Evolutionary conservation across 1,284 basidiomycete genomes (phyloP).

Genomic region (Dichomitus squalens): DNA sequence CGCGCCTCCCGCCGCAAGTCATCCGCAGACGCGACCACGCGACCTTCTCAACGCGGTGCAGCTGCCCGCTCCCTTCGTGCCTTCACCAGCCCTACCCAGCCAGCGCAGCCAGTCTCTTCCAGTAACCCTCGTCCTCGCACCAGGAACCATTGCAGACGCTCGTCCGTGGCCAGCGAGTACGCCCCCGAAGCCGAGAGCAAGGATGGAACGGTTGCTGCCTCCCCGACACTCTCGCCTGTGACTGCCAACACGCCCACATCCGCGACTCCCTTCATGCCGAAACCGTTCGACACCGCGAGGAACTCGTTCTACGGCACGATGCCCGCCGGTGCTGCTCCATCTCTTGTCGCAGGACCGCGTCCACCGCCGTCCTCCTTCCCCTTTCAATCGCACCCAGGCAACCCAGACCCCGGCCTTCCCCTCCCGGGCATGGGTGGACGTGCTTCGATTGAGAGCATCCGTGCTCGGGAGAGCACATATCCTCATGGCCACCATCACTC

Average conservation of each 20-base stretch:
- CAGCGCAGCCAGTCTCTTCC: conserved; percentile 5
- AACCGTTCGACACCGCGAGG: conserved; percentile 31
- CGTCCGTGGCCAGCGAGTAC: conserved; percentile 26
- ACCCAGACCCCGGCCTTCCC: conserved; percentile 53
- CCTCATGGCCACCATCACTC: conserved; percentile 3
- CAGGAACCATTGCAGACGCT: conserved; percentile 29
- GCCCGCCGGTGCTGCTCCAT: conserved; percentile 13
- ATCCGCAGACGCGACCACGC: conserved; percentile 4
- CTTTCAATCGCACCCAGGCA: conserved; percentile 61
- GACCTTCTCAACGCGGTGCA: background rate
- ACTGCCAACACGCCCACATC: conserved; percentile 7
- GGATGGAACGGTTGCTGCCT: too few relatives aligned
- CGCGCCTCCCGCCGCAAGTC: conserved; percentile 19
- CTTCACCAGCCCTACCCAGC: background rate
- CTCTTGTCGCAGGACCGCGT: conserved; percentile 8
- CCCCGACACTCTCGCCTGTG: background rate
- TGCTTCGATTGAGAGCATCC: conserved; percentile 39
- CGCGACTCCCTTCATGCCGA: conserved; percentile 13
- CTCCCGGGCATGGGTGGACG: conserved; percentile 42
- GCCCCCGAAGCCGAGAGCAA: conserved; percentile 17
- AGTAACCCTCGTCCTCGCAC: conserved; percentile 18
- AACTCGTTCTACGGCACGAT: conserved; percentile 23
- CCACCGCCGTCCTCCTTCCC: conserved; percentile 47
- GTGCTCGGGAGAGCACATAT: conserved; percentile 20
- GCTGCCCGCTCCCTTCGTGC: background rate